Evolutionary conservation across 495 filamentous ascomycete species (phyloP).

Genomic region (Neurospora tetrasperma): DNA sequence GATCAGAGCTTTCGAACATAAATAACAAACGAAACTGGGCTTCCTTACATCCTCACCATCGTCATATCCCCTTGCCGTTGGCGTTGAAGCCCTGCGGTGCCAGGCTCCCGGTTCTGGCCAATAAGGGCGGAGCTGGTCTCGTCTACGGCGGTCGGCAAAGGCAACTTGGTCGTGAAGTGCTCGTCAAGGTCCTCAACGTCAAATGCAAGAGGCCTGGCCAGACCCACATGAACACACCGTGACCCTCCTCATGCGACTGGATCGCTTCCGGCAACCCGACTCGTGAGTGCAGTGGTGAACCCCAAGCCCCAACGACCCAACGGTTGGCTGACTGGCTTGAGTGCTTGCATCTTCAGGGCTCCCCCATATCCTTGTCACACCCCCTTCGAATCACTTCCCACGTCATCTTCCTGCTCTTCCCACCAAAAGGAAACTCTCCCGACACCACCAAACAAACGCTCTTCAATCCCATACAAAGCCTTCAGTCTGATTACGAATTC

Average conservation of each 20-base stretch:
- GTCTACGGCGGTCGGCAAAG: background rate
- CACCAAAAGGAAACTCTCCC: background rate
- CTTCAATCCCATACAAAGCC: background rate
- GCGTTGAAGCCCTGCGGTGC: background rate
- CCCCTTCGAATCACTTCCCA: background rate
- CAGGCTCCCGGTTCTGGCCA: background rate
- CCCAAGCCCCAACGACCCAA: background rate
- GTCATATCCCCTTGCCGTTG: background rate
- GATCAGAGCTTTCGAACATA: no score
- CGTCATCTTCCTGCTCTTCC: background rate
- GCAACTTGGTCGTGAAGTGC: background rate
- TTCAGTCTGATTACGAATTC: background rate
- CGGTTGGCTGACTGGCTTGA: background rate
- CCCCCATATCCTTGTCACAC: background rate
- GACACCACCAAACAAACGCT: background rate
- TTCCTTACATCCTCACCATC: background rate
- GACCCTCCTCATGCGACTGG: background rate
- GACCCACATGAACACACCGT: background rate
- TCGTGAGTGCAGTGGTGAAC: background rate
- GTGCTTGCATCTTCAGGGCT: background rate
- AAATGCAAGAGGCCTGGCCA: background rate
- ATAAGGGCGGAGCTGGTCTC: background rate
- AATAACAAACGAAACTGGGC: background rate
- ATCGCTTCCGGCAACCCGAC: background rate
- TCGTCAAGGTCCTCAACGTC: slow-evolving; percentile 1